A percentile compares a stretch with the other conserved stretches of the same genome.
Evolutionary conservation across 495 filamentous ascomycete species (phyloP).

Genomic region (Lasiosphaeriaceae sp.): DNA sequence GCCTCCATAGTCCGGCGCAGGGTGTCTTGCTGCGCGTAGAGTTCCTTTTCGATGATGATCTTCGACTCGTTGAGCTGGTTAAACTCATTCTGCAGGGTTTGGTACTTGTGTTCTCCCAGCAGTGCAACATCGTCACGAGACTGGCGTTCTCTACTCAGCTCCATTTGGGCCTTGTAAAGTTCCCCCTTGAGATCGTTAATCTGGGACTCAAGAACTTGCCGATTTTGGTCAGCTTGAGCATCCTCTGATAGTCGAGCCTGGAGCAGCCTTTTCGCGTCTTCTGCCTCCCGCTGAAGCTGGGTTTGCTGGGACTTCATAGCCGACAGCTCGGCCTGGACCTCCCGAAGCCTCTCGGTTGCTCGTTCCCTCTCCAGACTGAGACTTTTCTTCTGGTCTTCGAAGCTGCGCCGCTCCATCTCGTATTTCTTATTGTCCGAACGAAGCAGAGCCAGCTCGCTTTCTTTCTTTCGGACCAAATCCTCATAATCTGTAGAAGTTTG

Average conservation of each 20-base stretch:
- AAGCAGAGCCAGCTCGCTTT: slow-evolving; percentile 84
- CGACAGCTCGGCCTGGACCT: slow-evolving; percentile 82
- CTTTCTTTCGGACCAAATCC: slow-evolving; percentile 86
- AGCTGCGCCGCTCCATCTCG: slow-evolving; percentile 68
- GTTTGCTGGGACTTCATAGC: slow-evolving; percentile 78
- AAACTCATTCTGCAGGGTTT: slow-evolving; percentile 77
- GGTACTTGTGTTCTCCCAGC: slow-evolving; percentile 83
- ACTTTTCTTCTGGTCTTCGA: slow-evolving; percentile 69
- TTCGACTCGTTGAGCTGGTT: slow-evolving; percentile 89
- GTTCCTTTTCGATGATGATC: slow-evolving; percentile 96
- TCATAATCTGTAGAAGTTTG: slow-evolving; percentile 92
- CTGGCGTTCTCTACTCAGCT: slow-evolving; percentile 87
- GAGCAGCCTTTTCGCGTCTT: slow-evolving; percentile 80
- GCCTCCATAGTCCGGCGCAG: slow-evolving; percentile 84
- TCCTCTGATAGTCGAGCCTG: slow-evolving; percentile 88
- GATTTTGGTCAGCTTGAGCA: slow-evolving; percentile 76
- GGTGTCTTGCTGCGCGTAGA: slow-evolving; percentile 95
- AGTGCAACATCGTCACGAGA: slow-evolving; percentile 94
- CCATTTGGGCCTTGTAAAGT: slow-evolving; percentile 78
- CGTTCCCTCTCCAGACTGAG: slow-evolving; percentile 75
- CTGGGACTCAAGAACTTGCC: slow-evolving; percentile 82
- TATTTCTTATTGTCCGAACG: slow-evolving; percentile 76
- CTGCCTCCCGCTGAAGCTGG: slow-evolving; percentile 81
- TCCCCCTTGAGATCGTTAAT: slow-evolving; percentile 81
- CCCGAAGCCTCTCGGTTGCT: slow-evolving; percentile 70